Evolutionary conservation across 2,329 filamentous ascomycete genomes (phyloP), one percentile per base, ranked within the genome.

Genomic region (Tolypocladium sp.): DNA sequence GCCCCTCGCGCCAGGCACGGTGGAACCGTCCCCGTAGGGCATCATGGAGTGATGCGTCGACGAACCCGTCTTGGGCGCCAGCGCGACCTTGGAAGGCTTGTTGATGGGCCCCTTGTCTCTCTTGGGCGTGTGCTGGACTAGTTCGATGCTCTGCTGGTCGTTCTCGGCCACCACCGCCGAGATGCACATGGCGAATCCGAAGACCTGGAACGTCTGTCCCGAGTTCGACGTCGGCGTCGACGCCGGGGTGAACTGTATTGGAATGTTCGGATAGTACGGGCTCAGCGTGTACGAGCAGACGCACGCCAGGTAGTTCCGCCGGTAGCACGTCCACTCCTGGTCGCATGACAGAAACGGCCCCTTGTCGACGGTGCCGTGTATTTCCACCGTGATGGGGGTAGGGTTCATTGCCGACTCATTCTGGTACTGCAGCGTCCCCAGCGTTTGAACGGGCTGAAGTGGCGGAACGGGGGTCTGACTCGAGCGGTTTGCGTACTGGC

Each of bases 51-150:
- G 79, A 44, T 77, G 79, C 69, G 70, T 41, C 76, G 74, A 59
- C 81, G 81, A n/a, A 80, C 81, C 20, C 84, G 84, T 57, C 83
- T 85, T 86, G 6, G 91, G 88, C 15, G 83, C 78, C 35, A 96
- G 78, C 46, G 85, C 82, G 37, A 88, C 77, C 68, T 83, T 87
- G 41, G 86, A 84, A 5, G 92, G 91, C 62, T 87, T 87, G 67
- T 85, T 84, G 55, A 89, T 88, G 1, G 91, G 91, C 0, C 91
- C 91, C 69, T 93, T 93, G 78, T 96, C 92, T 64, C 92, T 82
- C 73, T 96, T 96, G 0, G 92, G 91, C 0, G 92, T 96, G 71
- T 96, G 91, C 71, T 96, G 91, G 4, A 96, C 89, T 17, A 96
- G 79, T 63, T 94, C 90, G 61, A 95, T 91, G 56, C 77, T 80